These are phyloP conservation scores for Xylaria multiplex DNA, from an alignment of 2,329 filamentous ascomycete species.

Conservation along the genomic window DNA sequence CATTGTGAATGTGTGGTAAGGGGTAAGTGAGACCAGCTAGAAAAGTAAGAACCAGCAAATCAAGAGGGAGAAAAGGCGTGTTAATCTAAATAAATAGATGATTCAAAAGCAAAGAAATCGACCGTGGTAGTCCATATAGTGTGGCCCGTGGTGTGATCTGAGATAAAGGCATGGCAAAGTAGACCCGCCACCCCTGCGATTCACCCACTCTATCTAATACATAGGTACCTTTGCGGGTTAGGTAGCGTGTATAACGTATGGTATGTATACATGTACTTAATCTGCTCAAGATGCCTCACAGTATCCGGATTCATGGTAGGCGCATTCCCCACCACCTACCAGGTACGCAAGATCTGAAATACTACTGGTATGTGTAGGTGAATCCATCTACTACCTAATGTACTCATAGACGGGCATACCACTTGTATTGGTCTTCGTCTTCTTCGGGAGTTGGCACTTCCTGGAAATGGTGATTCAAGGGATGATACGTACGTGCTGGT, in stretches of 20 bases:
- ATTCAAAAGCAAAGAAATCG: background rate
- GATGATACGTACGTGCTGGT: background rate
- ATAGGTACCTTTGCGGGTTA: no score
- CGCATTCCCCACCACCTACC: no score
- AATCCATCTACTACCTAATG: no score
- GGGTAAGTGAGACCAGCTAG: no score
- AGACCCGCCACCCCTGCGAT: conserved; percentile 14
- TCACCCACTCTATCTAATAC: background rate
- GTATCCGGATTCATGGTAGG: conserved; percentile 4
- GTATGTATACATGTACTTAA: conserved; percentile 13
- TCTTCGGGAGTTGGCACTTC: background rate
- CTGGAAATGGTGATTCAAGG: background rate
- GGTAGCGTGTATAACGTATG: background rate
- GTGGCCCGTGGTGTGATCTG: background rate
- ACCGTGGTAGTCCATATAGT: background rate
- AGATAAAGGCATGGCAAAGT: background rate
- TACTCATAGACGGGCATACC: background rate
- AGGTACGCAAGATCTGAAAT: no score
- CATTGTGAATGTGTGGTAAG: conserved; percentile 51
- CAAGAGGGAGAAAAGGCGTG: conserved; percentile 17
- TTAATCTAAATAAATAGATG: conserved; percentile 18
- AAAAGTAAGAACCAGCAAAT: background rate
- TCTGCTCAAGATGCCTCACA: conserved; percentile 9
- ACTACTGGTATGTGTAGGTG: background rate
- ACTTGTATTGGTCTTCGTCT: background rate